These are phyloP conservation scores for Stephania yunnanensis DNA, from an alignment of 164 flowering plant genomes.

Conservation along the genomic window DNA sequence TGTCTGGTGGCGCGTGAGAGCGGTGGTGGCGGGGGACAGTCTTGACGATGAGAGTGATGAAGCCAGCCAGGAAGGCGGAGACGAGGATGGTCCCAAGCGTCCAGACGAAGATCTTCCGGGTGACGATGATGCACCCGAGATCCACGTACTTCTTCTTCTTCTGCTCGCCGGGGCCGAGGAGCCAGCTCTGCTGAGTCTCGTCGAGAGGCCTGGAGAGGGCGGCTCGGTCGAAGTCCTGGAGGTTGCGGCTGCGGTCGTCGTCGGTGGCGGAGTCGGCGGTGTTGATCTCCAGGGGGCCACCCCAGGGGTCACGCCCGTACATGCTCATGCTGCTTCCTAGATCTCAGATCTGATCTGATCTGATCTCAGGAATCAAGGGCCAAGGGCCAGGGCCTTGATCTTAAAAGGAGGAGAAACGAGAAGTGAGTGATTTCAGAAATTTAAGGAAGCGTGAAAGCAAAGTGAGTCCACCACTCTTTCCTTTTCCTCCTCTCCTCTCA, in stretches of 20 bases:
- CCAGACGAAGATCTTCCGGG: constrained; percentile 85
- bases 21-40: constrained; percentile 67
- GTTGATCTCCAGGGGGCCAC: constrained; percentile 82
- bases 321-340: constrained; percentile 10
- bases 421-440: no score
- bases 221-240: constrained; percentile 76
- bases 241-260: constrained; percentile 86
- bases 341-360: neutral
- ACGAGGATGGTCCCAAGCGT: constrained; percentile 64
- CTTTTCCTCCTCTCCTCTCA: neutral
- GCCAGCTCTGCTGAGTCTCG: constrained; percentile 97
- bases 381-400: no score
- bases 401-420: no score
- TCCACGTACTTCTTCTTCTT: constrained; percentile 95
- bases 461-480: neutral
- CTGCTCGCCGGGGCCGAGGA: constrained; percentile 86
- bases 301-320: constrained; percentile 97
- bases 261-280: constrained; percentile 90
- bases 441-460: neutral
- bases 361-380: neutral
- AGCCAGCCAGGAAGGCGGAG: constrained; percentile 56
- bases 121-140: constrained; percentile 89
- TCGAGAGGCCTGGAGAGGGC: constrained; percentile 83
- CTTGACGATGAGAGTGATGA: constrained; percentile 66
- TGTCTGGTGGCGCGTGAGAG: constrained; percentile 60